A percentile compares a stretch with the other conserved stretches of the same genome.
Evolutionary conservation across 164 flowering plant genomes (phyloP).

Genomic region (Vitis rupestris): DNA sequence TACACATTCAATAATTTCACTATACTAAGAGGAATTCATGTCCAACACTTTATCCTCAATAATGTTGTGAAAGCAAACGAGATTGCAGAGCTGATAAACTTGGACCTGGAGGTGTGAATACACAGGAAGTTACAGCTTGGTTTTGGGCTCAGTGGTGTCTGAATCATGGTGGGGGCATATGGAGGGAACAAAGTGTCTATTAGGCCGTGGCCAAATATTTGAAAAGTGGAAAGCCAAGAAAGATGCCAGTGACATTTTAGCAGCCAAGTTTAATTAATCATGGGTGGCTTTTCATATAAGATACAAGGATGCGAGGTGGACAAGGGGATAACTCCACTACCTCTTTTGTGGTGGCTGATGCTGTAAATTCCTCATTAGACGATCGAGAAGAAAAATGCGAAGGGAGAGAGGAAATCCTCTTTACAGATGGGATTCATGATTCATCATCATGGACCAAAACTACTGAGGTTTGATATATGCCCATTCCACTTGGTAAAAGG

Average conservation of each 20-base stretch:
- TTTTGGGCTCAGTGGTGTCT: too few relatives aligned
- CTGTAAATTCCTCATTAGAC: constrained; percentile 8
- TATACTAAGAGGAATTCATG: too few relatives aligned
- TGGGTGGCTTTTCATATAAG: too few relatives aligned
- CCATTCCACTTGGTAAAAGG: not conserved
- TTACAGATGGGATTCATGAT: constrained; percentile 7
- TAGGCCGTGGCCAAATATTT: too few relatives aligned
- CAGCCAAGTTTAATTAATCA: not conserved
- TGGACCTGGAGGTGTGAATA: too few relatives aligned
- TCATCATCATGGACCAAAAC: constrained; percentile 10
- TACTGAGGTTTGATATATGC: constrained; percentile 7
- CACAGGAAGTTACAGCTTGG: too few relatives aligned
- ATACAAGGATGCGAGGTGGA: not conserved
- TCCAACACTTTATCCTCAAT: too few relatives aligned
- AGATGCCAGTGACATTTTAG: not conserved
- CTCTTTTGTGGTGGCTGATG: constrained; percentile 1
- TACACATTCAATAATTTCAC: not conserved
- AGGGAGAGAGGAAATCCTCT: not conserved
- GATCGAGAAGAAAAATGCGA: not conserved
- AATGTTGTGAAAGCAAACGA: too few relatives aligned
- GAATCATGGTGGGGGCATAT: too few relatives aligned
- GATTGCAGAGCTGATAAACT: too few relatives aligned
- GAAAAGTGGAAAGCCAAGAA: too few relatives aligned
- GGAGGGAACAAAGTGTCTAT: too few relatives aligned
- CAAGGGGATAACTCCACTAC: not conserved